Evolutionary conservation across 495 filamentous ascomycete genomes (phyloP), one percentile per base, ranked within the genome.

Genomic region (Terfezia boudieri): DNA sequence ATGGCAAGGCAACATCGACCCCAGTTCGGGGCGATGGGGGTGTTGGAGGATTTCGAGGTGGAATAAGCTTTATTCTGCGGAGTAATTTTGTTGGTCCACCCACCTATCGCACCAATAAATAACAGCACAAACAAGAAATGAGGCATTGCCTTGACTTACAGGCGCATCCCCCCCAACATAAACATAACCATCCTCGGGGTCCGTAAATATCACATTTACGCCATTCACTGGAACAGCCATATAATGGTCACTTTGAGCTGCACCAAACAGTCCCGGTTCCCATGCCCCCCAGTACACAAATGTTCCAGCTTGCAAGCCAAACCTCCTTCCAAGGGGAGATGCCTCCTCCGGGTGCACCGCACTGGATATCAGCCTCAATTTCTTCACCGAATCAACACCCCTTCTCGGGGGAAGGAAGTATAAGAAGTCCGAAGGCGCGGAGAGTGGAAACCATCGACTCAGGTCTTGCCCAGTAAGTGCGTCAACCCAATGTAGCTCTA

Each of bases 401-500:
- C 63, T 60, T 23, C 72, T 72, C 36, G 73, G 76, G 6, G 79
- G 75, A 20, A 85, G 68, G 61, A 85, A 85, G 59, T 79, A 78
- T 8, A 85, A 60, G 56, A 74, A 73, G 55, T 85, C 82, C 0
- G 75, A 76, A 1, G 82, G 76, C 38, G 78, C 72, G 5, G 77
- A 75, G 54, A 84, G 76, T 1, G 79, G 77, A 53, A 86, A 82
- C 70, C 74, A 82, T 58, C 71, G 73, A 64, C 69, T 78, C 51
- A 74, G 67, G 49, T 77, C 71, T 56, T 76, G 73, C 0, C 75
- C 73, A 4, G 73, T 80, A 32, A 73, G 59, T 43, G 76, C 74
- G 61, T 84, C 80, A 26, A 82, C 68, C 80, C 82, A 86, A 58
- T 83, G 79, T 9, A 86, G 65, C 58, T 86, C 80, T 46, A 86